Evolutionary conservation across 2,329 filamentous ascomycete genomes (phyloP), one percentile per base, ranked within the genome.

Genomic region (Balansia obtecta): DNA sequence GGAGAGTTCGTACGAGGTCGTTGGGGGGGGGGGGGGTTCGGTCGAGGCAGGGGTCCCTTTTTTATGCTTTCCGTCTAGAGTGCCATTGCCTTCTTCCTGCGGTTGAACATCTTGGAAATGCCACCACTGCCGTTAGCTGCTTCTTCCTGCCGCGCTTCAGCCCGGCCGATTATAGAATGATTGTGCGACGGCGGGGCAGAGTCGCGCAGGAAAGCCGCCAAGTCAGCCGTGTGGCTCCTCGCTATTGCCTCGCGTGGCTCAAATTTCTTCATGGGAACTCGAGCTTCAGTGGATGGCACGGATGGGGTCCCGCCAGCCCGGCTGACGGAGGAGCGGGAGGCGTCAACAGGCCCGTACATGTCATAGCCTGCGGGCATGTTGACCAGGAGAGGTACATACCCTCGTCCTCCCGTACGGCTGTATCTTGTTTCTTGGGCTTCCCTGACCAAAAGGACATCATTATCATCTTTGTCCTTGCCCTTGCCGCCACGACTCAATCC

Each of bases 191-290:
- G 81, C 3, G 85, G 85, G 34, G 74, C 82, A 13, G 83, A 85
- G 58, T 80, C 80, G 49, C 76, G 78, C 33, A 93, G 68, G 63
- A 91, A 91, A 48, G 81, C 79, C 0, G 86, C 85, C 43, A 91
- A 66, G 47, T 88, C 85, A 16, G 77, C 75, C 2, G 83, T 88
- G 44, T 68, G 65, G n/a, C 67, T 85, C 42, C 64, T 66, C 7
- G 63, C 64, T 37, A 69, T 65, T 3, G 76, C 67, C 4, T 80
- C 77, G 44, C 77, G 71, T 2, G 78, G 73, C 61, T 80, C 76
- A 58, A 75, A 82, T 57, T 66, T 76, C 66, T 76, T 82, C 73
- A 75, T 77, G 1, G 72, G 69, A 11, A 74, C 70, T 27, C 75
- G 71, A 20, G 65, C 62, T 22, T 63, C 62, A 2, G 46, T 34